Evolutionary conservation across 2,329 filamentous ascomycete species (phyloP), one percentile per base, ranked within the genome.

Genomic region (Neoscytalidium dimidiatum): DNA sequence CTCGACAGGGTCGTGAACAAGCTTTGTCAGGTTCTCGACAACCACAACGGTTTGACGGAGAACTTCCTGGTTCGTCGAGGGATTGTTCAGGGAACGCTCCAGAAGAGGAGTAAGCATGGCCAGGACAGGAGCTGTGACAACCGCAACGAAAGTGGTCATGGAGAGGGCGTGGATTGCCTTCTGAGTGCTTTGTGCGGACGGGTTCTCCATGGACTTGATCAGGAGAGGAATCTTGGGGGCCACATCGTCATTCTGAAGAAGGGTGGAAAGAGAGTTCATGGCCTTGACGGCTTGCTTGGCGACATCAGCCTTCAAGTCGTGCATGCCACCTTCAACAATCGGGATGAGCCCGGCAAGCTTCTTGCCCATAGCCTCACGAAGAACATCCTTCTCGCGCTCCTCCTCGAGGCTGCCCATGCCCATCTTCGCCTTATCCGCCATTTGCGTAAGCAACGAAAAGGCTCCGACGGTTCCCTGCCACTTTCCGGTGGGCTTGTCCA

Each of bases 91-190:
- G 19, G 94, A 92, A 71, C 95, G 90, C 81, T 98, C 95, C 29
- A 99, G 88, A 70, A 98, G 90, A 51, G 95, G 95, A 1, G 95
- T 99, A 64, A 99, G 86, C 64, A 99, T 88, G 19, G 95, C 95
- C 65, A 99, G 87, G 4, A 98, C 94, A 9, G 95, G 95, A 8
- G 94, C 97, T 13, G 93, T 97, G 71, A 99, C 95, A 69, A 96
- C 86, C 64, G 95, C 94, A 62, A 99, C 95, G 71, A 99, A 99
- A n/a, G 95, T 99, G 11, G 95, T 99, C 82, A 96, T 92, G 3
- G 94, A 97, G 51, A 99, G 85, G 51, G 94, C 95, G 75, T 97
- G 95, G 69, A 99, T 98, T 33, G 95, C 94, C 83, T 97, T 97
- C 77, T 97, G 92, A 64, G 96, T 85, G 29, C 90, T 92, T 78